Base-by-base conservation (phyloP, 2,329 filamentous ascomycete genomes). In the Zymoseptoria pseudotritici region DNA sequence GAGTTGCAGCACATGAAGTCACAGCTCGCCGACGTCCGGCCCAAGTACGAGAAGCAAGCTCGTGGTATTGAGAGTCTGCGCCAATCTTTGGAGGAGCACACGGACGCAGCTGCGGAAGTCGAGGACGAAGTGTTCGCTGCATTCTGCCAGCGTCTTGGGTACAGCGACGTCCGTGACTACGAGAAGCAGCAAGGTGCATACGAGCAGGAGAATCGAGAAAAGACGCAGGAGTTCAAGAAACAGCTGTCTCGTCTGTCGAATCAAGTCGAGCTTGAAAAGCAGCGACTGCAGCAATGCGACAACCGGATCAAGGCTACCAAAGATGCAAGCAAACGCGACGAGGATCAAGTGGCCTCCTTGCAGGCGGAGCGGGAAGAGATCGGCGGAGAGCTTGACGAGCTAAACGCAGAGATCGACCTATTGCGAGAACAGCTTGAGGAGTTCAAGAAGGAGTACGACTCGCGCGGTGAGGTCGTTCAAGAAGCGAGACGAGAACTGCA, bases 141-240 rank as follows among this genome's bases (percentile, higher is more conserved):
- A 50, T 99, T 99, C 77, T 99, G 94, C 77, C 83, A 86, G 67
- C 85, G 89, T 58, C 84, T 97, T 20, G 91, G 92, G 0, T 97
- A 96, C 73, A 82, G 84, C 60, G 88, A 95, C 69, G 95, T 99
- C 65, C 89, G 93, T 60, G 89, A 91, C 60, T 99, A 97, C 70
- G 91, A 97, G 72, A 88, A 88, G 24, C 92, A 95, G 66, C 94
- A 97, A 75, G 93, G 94, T 54, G 91, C 89, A 50, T 79, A 96
- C 54, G 92, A 97, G 74, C 90, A 96, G 73, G 91, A 97, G 72
- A 89, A 90, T 52, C 87, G 87, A 0, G 87, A 94, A 74, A 92
- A 92, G 78, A 90, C 90, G 63, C 86, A 89, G 57, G 87, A 92
- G 66, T 97, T 96, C 68, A 89, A 88, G 58, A 86, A 88, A 3